A percentile compares a stretch with the other conserved stretches of the same genome.
These are phyloP conservation scores for Dendrocalamus sinicus DNA, from an alignment of 176 grass and related monocot genomes.

Conservation along the genomic window DNA sequence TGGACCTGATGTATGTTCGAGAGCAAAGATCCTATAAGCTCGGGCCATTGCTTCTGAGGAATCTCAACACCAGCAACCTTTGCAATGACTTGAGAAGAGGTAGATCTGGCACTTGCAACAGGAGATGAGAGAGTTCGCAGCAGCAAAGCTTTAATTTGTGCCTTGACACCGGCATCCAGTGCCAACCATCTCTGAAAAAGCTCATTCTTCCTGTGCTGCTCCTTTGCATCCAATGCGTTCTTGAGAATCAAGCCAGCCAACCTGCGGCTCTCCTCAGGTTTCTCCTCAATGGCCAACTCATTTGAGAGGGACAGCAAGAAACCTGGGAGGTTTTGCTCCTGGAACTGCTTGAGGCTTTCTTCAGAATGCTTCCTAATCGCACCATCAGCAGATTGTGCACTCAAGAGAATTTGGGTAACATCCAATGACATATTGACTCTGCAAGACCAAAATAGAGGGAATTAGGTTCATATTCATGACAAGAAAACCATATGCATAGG, in stretches of 20 bases:
- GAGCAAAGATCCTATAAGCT: constrained; percentile 70
- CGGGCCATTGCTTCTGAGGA: constrained; percentile 84
- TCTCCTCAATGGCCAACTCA: constrained; percentile 72
- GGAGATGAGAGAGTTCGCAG: constrained; percentile 75
- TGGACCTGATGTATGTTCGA: constrained; percentile 82
- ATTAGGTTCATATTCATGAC: background rate
- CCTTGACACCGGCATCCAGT: constrained; percentile 66
- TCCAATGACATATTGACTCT: constrained; percentile 78
- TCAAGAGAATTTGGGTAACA: constrained; percentile 80
- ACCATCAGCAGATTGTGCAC: constrained; percentile 69
- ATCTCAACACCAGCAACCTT: constrained; percentile 86
- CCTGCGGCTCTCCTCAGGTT: constrained; percentile 76
- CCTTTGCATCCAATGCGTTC: constrained; percentile 82
- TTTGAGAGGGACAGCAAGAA: constrained; percentile 69
- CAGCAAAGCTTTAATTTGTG: constrained; percentile 68
- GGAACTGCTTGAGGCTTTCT: constrained; percentile 84
- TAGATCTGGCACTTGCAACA: constrained; percentile 79
- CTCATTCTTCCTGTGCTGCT: constrained; percentile 78
- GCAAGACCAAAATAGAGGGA: constrained; percentile 16
- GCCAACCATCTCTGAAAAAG: constrained; percentile 83
- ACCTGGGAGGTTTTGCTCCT: constrained; percentile 81
- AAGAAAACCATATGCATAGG: background rate
- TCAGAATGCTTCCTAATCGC: constrained; percentile 70
- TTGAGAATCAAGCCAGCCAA: constrained; percentile 85
- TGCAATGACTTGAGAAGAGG: constrained; percentile 82